phyloP scores from a whole-genome alignment of 2,329 filamentous ascomycete genomes.

The Fusarium sp. region DNA sequence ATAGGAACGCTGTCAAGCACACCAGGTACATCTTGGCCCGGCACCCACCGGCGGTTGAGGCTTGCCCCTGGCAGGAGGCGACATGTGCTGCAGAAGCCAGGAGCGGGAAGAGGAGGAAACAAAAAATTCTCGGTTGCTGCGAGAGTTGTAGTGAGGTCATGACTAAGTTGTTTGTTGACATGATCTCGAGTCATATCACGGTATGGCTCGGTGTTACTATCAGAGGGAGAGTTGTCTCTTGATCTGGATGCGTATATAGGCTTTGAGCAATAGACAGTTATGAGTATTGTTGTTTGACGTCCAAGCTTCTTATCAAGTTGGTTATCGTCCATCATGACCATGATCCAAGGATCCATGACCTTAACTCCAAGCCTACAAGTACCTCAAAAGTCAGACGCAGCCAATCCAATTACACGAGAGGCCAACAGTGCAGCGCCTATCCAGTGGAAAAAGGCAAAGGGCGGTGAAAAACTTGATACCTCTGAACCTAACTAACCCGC shows the following conservation, averaged over 20 bases:
- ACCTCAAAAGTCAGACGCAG: conserved; percentile 11
- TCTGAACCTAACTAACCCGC: conserved; percentile 29
- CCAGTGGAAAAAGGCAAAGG: conserved; percentile 36
- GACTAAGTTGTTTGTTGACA: background rate
- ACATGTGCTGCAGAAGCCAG: conserved; percentile 10
- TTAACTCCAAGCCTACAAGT: conserved; percentile 15
- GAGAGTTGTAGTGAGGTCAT: conserved; percentile 1
- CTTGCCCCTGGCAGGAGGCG: conserved; percentile 31
- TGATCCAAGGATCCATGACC: conserved; percentile 9
- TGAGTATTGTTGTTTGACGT: conserved; percentile 8
- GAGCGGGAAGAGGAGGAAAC: conserved; percentile 6
- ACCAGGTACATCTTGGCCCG: conserved; percentile 21
- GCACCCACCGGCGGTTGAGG: conserved; percentile 27
- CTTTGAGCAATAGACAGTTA: background rate
- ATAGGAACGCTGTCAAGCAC: conserved; percentile 21
- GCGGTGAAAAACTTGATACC: conserved; percentile 41
- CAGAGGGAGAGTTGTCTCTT: background rate
- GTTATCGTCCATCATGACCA: conserved; percentile 23
- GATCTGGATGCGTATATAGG: background rate
- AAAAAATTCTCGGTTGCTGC: conserved; percentile 5
- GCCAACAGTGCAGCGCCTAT: conserved; percentile 23
- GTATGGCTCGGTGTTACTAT: conserved; percentile 7
- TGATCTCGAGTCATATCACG: conserved; percentile 15
- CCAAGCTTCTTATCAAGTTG: conserved; percentile 12
- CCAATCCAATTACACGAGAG: conserved; percentile 28